Conservation (phyloP, 2,329 filamentous ascomycete genomes). For the Coniochaeta pulveracea region DNA sequence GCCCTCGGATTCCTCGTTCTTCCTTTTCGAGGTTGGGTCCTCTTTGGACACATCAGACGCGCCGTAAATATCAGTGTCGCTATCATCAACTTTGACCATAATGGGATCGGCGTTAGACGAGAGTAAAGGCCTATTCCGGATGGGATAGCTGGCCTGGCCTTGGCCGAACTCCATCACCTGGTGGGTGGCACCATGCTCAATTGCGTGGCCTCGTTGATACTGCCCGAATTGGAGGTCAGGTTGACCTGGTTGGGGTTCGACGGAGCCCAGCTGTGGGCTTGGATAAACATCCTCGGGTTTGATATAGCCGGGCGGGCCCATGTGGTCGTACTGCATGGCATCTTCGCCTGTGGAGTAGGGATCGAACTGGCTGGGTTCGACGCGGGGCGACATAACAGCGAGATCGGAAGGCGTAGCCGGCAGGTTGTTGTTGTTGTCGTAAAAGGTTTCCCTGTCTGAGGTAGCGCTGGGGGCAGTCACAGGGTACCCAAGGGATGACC, state of each 20-base stretch:
- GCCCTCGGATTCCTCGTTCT: slow-evolving; percentile 8
- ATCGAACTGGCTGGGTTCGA: slow-evolving; percentile 13
- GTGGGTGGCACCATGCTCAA: slow-evolving; percentile 6
- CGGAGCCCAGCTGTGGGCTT: slow-evolving; percentile 17
- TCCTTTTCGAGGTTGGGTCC: slow-evolving; percentile 6
- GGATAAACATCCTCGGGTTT: slow-evolving; percentile 22
- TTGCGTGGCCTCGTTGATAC: slow-evolving; percentile 21
- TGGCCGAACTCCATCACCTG: slow-evolving; percentile 11
- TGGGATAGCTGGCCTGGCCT: too few relatives aligned
- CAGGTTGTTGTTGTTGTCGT: slow-evolving; percentile 17
- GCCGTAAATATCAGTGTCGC: slow-evolving; percentile 3
- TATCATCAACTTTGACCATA: slow-evolving; percentile 9
- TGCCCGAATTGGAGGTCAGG: slow-evolving; percentile 12
- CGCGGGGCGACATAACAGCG: slow-evolving; percentile 17
- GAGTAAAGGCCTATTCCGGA: too few relatives aligned
- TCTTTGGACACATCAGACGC: slow-evolving; percentile 6
- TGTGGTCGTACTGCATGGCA: slow-evolving; percentile 17
- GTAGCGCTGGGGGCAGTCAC: slow-evolving; percentile 25
- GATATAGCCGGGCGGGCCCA: slow-evolving; percentile 19
- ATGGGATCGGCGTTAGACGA: too few relatives aligned
- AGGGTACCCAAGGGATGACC: slow-evolving; percentile 21
- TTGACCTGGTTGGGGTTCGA: slow-evolving; percentile 17
- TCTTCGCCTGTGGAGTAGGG: slow-evolving; percentile 14
- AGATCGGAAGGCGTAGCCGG: slow-evolving; percentile 26
- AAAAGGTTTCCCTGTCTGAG: slow-evolving; percentile 25